Base-by-base conservation (phyloP, 129 eudicot species). In the Flaveria brownii region DNA sequence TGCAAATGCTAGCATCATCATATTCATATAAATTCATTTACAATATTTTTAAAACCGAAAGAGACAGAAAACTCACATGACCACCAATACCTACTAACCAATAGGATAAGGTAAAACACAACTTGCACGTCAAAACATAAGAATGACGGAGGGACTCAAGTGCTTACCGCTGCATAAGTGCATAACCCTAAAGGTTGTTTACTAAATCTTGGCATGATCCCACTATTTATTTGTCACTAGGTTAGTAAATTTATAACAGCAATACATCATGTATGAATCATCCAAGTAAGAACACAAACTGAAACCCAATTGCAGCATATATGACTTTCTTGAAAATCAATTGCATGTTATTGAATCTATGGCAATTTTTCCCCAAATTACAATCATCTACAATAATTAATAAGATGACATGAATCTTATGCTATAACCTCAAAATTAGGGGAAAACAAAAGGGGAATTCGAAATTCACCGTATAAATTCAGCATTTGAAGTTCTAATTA, bases 1-100 rank as follows among this genome's bases (percentile, higher is more conserved):
- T 39, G 50, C 60, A 45, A 56, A 56, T 69, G 50, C 15, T 39
- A 55, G 59, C 26, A 57, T 56, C 70, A 76, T 43, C 62, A 50
- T 14, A 62, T 46, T 25, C 18, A 26, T n/a, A 50, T 33, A 54
- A n/a, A 71, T 16, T 30, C 39, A 14, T 33, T 30, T 12, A 70
- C 54, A 28, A 36, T 36, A 36, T 4, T 36, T 33, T 36, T 36
- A 1, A 36, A 5, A 36, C 41, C 41, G 7, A 0, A 36, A 36
- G 0, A 36, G 0, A 7, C 41, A 5, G 7, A 36, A 36, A 36
- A 36, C 41, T 36, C 41, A 36, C 7, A 36, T 36, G 41, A 36
- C 41, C 41, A 36, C 41, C 41, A 36, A 5, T 5, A 36, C 8
- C 41, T 36, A 5, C 41, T 36, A 36, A 36, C 41, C 39, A 33